Conservation (phyloP, 306 rosid genomes). For the Arachis stenosperma region DNA sequence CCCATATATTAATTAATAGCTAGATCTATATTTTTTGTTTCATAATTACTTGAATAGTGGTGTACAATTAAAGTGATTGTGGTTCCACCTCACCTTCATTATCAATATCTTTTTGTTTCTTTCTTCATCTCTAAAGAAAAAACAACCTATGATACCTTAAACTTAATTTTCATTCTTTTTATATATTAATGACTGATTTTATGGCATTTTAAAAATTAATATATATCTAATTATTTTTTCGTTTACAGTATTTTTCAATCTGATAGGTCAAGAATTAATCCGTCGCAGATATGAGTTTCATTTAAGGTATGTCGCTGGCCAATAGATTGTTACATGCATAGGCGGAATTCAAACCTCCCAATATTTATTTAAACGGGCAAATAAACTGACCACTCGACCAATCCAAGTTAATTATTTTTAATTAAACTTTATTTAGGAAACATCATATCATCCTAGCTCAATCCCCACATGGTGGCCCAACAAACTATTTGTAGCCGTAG, state of each 20-base stretch:
- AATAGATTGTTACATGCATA: too few relatives aligned
- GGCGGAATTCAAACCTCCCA: too few relatives aligned
- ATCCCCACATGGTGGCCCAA: background rate
- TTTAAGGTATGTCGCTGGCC: too few relatives aligned
- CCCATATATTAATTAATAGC: background rate
- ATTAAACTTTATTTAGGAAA: background rate
- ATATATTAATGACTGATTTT: too few relatives aligned
- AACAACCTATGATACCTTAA: slow-evolving; percentile 13
- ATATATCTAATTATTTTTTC: too few relatives aligned
- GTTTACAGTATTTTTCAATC: too few relatives aligned
- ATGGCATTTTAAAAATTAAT: too few relatives aligned
- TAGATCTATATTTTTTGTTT: background rate
- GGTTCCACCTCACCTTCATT: background rate
- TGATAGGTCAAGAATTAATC: too few relatives aligned
- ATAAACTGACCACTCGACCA: too few relatives aligned
- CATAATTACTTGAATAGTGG: background rate
- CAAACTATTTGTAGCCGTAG: background rate
- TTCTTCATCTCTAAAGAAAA: background rate
- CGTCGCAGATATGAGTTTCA: too few relatives aligned
- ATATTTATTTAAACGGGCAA: too few relatives aligned
- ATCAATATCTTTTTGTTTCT: slow-evolving; percentile 32
- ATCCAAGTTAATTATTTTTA: too few relatives aligned
- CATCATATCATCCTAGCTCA: background rate
- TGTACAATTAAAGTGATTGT: slow-evolving; percentile 30
- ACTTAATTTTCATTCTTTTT: background rate